A percentile compares a stretch with the other conserved stretches of the same genome.
Conservation (phyloP, 805 yeast species). For the Pichia exigua region DNA sequence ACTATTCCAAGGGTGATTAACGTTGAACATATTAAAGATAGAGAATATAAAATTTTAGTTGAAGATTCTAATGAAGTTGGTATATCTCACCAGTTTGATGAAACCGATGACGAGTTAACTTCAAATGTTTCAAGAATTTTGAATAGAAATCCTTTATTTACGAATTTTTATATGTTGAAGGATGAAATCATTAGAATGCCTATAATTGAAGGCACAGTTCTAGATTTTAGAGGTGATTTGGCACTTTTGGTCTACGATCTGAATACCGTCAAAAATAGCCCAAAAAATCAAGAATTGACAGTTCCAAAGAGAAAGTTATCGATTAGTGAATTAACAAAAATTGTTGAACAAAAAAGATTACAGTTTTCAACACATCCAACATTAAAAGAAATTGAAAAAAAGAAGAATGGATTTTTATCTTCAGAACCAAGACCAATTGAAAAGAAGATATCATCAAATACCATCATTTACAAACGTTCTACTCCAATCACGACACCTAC, state of each 20-base stretch:
- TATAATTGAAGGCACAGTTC: constrained; percentile 46
- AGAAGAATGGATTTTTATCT: no score
- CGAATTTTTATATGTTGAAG: constrained; percentile 50
- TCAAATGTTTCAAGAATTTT: constrained; percentile 30
- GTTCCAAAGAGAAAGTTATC: neutral
- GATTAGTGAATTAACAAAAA: constrained; percentile 1
- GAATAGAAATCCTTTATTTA: constrained; percentile 34
- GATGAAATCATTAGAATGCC: constrained; percentile 64
- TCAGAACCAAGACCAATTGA: constrained; percentile 11
- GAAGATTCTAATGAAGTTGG: constrained; percentile 1
- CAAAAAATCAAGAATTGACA: neutral
- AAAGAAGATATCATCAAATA: constrained; percentile 4
- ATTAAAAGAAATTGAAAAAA: constrained; percentile 5
- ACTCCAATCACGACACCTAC: neutral
- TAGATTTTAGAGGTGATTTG: constrained; percentile 67
- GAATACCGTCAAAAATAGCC: neutral
- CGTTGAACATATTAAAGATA: constrained; percentile 19
- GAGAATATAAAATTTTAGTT: constrained; percentile 14
- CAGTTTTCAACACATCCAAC: constrained; percentile 9
- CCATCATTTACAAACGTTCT: constrained; percentile 12
- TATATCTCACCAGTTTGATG: constrained; percentile 1
- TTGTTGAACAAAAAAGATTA: constrained; percentile 5
- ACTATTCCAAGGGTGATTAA: constrained; percentile 44
- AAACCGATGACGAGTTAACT: neutral
- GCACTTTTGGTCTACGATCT: constrained; percentile 15